Base-by-base conservation (phyloP, 176 grass and related monocot species). In the Oryza glaberrima region DNA sequence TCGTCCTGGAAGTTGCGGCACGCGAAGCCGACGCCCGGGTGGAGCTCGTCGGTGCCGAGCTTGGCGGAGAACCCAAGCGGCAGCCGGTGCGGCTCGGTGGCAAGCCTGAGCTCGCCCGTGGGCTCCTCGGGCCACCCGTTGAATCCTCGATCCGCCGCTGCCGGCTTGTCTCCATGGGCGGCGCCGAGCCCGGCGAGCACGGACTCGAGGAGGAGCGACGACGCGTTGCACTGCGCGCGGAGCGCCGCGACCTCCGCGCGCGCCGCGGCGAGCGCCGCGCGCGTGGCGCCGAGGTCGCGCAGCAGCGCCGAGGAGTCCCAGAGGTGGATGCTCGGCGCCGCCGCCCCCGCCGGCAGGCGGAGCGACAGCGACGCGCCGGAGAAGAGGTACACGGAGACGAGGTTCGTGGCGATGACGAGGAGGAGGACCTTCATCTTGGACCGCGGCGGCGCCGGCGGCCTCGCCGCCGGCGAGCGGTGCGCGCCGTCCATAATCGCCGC, bases 1-100 rank as follows among this genome's bases (percentile, higher is more conserved):
- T 96, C 94, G 3, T 96, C 89, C 89, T 96, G 88, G 88, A 93
- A 96, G 75, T 85, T 89, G 67, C 91, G 86, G 84, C 94, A 96
- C 5, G 94, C 94, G 69, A 89, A 85, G 5, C 94, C 94, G 11
- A 96, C 26, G 2, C 83, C 79, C 6, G 84, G 94, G 84, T 77
- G 81, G 15, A 96, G 88, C 91, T 91, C 86, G 68, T 96, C 91
- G 11, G 91, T 84, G 73, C 88, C 91, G 68, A 96, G 22, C 89
- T 90, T 93, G 67, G 75, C 25, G 20, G 85, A 84, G 77, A 46
- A 93, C 22, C 94, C 94, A 11, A 90, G 78, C 1, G 91, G 94
- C 3, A 96, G 89, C 7, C 86, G 34, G 87, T 96, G 91, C 10
- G 94, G 94, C 45, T 92, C 89, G 80, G 87, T 65, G 79, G 91